Conservation (phyloP, 2,329 filamentous ascomycete species). For the Pseudocercospora ulei region DNA sequence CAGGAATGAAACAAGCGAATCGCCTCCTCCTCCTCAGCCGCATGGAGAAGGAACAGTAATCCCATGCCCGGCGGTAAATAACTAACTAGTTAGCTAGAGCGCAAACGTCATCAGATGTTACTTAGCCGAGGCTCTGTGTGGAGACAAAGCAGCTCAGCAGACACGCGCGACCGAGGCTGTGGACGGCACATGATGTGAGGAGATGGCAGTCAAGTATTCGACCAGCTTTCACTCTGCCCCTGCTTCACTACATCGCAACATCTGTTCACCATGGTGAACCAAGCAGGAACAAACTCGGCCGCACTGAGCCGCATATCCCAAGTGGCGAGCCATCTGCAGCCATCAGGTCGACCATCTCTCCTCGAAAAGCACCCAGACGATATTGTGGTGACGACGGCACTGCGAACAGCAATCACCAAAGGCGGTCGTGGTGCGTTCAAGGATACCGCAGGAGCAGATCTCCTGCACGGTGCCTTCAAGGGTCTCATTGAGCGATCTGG, state of each 20-base stretch:
- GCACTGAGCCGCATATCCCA: constrained; percentile 45
- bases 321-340: constrained; percentile 48
- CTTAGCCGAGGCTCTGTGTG: background rate
- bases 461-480: constrained; percentile 74
- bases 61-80: constrained; percentile 3
- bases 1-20: constrained; percentile 1
- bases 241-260: background rate
- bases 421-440: constrained; percentile 92
- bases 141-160: constrained; percentile 1
- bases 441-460: constrained; percentile 80
- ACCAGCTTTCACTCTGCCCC: constrained; percentile 6
- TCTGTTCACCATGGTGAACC: constrained; percentile 22
- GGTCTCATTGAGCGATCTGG: constrained; percentile 72
- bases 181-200: background rate
- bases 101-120: constrained; percentile 1
- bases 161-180: background rate
- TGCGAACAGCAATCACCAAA: constrained; percentile 85
- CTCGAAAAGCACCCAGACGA: constrained; percentile 52
- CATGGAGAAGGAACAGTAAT: constrained; percentile 9
- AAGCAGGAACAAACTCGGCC: constrained; percentile 19
- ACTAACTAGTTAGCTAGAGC: too few relatives aligned
- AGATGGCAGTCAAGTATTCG: background rate
- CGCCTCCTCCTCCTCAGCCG: constrained; percentile 3
- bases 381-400: constrained; percentile 83
- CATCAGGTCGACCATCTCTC: constrained; percentile 39